These are phyloP conservation scores for Leccinum sublutescens DNA, from an alignment of 768 basidiomycete species.

Conservation along the genomic window DNA sequence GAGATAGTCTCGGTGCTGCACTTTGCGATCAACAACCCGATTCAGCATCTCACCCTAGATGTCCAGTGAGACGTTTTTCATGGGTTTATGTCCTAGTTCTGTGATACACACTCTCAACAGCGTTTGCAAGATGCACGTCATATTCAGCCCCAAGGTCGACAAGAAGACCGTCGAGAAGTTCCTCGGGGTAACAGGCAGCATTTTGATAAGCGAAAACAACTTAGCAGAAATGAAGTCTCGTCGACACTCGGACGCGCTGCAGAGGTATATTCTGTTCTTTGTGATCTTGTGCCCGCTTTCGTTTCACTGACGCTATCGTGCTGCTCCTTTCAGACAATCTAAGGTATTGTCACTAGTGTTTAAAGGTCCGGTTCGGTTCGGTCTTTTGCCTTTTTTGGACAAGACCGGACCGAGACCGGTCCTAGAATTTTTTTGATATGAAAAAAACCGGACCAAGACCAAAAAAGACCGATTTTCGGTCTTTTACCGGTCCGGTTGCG, in stretches of 20 bases:
- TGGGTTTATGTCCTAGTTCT: conserved; percentile 27
- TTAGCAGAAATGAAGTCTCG: conserved; percentile 13
- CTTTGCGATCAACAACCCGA: conserved; percentile 14
- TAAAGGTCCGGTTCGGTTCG: no score
- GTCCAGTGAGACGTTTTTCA: conserved; percentile 29
- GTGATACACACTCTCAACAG: conserved; percentile 28
- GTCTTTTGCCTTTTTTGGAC: no score
- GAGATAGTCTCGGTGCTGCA: conserved; percentile 22
- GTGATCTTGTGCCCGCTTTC: not conserved
- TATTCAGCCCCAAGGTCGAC: conserved; percentile 32
- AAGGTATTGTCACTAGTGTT: conserved; percentile 23
- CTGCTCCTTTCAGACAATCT: conserved; percentile 21
- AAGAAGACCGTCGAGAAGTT: conserved; percentile 34
- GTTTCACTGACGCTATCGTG: not conserved
- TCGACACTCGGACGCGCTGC: conserved; percentile 25
- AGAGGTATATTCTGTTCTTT: conserved; percentile 20
- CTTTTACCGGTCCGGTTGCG: no score
- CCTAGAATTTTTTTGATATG: no score
- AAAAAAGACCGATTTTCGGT: no score
- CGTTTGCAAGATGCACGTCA: conserved; percentile 28
- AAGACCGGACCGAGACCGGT: no score
- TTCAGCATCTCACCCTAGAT: conserved; percentile 24
- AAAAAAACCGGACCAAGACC: no score
- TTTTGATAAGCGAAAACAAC: conserved; percentile 16
- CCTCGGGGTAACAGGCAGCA: conserved; percentile 24